Evolutionary conservation across 495 filamentous ascomycete species (phyloP).

Genomic region (Aspergillus affinis): DNA sequence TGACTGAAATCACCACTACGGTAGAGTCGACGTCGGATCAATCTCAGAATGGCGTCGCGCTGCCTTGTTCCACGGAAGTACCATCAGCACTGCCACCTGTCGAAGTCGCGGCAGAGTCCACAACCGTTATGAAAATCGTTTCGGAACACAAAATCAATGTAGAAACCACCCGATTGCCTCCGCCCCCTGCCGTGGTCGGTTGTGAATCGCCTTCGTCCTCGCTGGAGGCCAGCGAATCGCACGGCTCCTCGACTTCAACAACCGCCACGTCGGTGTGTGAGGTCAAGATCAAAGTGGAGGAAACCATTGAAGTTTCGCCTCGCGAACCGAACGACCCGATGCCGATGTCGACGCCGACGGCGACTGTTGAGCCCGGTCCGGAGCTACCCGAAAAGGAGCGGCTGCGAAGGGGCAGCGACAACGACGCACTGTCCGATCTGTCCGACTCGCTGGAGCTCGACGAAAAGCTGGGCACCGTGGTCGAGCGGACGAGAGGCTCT

Average conservation of each 20-base stretch:
- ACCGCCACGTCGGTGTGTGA: conserved; percentile 40
- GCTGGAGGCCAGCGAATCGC: conserved; percentile 34
- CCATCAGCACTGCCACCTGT: background rate
- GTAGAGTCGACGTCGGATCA: conserved; percentile 19
- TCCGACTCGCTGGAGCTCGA: conserved; percentile 29
- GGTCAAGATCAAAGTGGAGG: conserved; percentile 31
- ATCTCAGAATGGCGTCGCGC: background rate
- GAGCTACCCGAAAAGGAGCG: conserved; percentile 9
- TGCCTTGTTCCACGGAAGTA: background rate
- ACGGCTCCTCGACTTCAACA: conserved; percentile 39
- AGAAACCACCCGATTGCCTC: background rate
- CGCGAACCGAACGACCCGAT: conserved; percentile 7
- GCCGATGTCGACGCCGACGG: conserved; percentile 10
- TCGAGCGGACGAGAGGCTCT: conserved; percentile 21
- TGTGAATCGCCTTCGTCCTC: conserved; percentile 33
- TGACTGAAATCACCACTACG: conserved; percentile 26
- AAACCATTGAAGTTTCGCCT: conserved; percentile 12
- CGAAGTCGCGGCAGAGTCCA: conserved; percentile 7
- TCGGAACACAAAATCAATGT: background rate
- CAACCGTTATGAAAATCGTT: background rate
- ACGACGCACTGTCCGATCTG: conserved; percentile 18
- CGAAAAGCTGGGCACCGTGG: conserved; percentile 19
- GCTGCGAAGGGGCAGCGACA: conserved; percentile 9
- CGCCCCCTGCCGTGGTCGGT: conserved; percentile 17
- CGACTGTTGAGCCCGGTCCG: conserved; percentile 1